Evolutionary conservation across 352 stramenopile genomes (phyloP).

Genomic region (Pythium oligandrum): DNA sequence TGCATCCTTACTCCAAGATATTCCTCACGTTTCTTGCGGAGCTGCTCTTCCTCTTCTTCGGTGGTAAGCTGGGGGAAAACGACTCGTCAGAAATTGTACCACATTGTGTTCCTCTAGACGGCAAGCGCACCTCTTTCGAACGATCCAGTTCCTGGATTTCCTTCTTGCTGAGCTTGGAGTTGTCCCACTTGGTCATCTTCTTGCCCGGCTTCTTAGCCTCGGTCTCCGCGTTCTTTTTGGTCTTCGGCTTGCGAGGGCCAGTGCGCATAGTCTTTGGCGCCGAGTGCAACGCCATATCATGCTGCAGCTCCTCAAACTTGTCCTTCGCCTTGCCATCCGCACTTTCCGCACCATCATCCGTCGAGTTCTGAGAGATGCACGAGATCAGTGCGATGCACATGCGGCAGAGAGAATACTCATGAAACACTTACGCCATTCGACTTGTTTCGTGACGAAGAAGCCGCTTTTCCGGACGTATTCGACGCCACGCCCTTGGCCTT

Average conservation of each 20-base stretch:
- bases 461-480: constrained; percentile 43
- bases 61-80: constrained; percentile 35
- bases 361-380: constrained; percentile 26
- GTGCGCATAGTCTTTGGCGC: constrained; percentile 55
- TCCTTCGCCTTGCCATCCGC: constrained; percentile 43
- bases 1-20: constrained; percentile 69
- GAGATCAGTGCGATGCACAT: background rate
- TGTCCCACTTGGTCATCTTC: constrained; percentile 84
- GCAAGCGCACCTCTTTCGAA: constrained; percentile 46
- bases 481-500: constrained; percentile 53
- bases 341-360: constrained; percentile 59
- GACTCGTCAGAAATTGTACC: background rate
- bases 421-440: constrained; percentile 28
- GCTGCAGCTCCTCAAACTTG: constrained; percentile 55
- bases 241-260: constrained; percentile 50
- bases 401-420: background rate
- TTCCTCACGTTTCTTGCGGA: constrained; percentile 66
- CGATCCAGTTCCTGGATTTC: constrained; percentile 71
- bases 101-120: background rate
- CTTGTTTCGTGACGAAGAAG: constrained; percentile 28
- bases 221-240: constrained; percentile 41
- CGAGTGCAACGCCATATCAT: constrained; percentile 35
- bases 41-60: constrained; percentile 64
- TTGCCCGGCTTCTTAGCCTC: constrained; percentile 60
- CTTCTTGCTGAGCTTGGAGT: constrained; percentile 83